A percentile compares a stretch with the other conserved stretches of the same genome.
Conservation (phyloP, 805 yeast species). For the Pichia gijzeniarum region DNA sequence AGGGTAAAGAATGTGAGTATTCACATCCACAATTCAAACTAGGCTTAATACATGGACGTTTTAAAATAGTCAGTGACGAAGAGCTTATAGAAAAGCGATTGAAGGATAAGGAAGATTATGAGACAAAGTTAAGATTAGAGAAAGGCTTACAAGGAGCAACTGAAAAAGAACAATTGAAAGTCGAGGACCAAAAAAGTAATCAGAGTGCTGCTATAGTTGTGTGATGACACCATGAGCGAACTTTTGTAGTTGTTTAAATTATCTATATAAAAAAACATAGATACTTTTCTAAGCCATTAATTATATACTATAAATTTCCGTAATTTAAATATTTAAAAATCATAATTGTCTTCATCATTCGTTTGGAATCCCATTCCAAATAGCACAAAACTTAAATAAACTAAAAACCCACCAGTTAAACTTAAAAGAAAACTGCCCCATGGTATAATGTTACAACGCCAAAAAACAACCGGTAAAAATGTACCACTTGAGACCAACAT, state of each 20-base stretch:
- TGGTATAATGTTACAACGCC: conserved; percentile 25
- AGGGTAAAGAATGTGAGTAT: conserved; percentile 69
- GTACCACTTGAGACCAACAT: conserved; percentile 30
- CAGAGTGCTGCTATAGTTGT: too few relatives aligned
- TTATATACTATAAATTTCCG: too few relatives aligned
- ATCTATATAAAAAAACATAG: too few relatives aligned
- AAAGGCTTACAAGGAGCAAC: conserved; percentile 4
- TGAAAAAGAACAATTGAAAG: background rate
- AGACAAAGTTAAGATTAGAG: conserved; percentile 3
- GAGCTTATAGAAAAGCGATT: conserved; percentile 26
- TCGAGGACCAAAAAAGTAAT: too few relatives aligned
- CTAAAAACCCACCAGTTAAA: conserved; percentile 73
- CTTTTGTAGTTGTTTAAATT: too few relatives aligned
- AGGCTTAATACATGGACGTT: conserved; percentile 36
- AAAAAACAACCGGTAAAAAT: conserved; percentile 28
- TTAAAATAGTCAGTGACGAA: conserved; percentile 40
- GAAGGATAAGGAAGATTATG: conserved; percentile 13
- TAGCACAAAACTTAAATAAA: conserved; percentile 74
- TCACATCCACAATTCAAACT: conserved; percentile 76
- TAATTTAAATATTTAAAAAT: conserved; percentile 12
- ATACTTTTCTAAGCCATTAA: too few relatives aligned
- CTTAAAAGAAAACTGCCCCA: conserved; percentile 48
- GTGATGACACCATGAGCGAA: background rate
- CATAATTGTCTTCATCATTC: conserved; percentile 36
- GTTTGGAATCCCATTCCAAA: conserved; percentile 73